Evolutionary conservation across 768 basidiomycete species (phyloP).

Genomic region (Nidularia pulvinata): DNA sequence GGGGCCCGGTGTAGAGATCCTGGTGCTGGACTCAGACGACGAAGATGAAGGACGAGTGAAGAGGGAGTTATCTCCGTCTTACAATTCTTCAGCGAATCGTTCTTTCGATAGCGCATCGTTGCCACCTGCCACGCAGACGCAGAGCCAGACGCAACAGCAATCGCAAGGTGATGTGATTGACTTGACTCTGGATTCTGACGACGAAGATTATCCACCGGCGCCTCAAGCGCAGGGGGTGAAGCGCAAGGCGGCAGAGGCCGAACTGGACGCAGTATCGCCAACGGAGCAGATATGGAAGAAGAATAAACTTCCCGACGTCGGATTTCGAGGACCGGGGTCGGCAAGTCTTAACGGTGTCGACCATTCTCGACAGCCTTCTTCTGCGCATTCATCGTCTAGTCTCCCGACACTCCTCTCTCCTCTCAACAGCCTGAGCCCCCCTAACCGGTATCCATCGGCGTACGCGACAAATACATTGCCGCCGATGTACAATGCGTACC

Average conservation of each 20-base stretch:
- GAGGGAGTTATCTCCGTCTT: slow-evolving; percentile 71
- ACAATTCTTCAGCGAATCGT: slow-evolving; percentile 40
- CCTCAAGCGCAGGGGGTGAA: slow-evolving; percentile 42
- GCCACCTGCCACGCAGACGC: slow-evolving; percentile 16
- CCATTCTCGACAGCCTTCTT: slow-evolving; percentile 6
- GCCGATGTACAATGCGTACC: slow-evolving; percentile 9
- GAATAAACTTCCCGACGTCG: slow-evolving; percentile 31
- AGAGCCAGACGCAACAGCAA: slow-evolving; percentile 25
- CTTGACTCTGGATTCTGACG: slow-evolving; percentile 76
- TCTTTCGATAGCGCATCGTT: slow-evolving; percentile 24
- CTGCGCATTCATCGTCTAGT: slow-evolving; percentile 1
- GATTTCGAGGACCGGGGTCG: slow-evolving; percentile 3
- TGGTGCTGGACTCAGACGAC: slow-evolving; percentile 75
- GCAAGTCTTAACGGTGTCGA: neutral
- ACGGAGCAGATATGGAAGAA: slow-evolving; percentile 81
- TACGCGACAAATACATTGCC: slow-evolving; percentile 5
- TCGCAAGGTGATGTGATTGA: slow-evolving; percentile 67
- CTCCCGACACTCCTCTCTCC: neutral
- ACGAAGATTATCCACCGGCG: slow-evolving; percentile 45
- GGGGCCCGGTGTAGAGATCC: slow-evolving; percentile 52
- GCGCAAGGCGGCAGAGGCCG: slow-evolving; percentile 58
- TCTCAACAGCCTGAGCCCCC: slow-evolving; percentile 12
- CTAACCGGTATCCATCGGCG: slow-evolving; percentile 16
- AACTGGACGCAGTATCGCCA: slow-evolving; percentile 38
- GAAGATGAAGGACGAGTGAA: slow-evolving; percentile 80